These are phyloP conservation scores for Triangularia setosa DNA, from an alignment of 2,329 filamentous ascomycete genomes.

Conservation along the genomic window DNA sequence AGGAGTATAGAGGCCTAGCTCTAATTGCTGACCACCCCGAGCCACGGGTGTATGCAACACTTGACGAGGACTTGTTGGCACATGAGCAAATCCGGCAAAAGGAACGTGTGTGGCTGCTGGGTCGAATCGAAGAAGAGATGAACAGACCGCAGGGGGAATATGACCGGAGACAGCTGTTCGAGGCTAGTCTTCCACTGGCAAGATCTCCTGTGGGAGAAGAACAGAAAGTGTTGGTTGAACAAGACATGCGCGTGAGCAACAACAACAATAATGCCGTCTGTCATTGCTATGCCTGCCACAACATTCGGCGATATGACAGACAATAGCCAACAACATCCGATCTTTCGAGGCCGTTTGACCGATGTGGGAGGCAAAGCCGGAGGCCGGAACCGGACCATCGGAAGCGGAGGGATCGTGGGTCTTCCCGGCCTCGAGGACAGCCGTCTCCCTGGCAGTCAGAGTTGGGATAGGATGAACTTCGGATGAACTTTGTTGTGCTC, in stretches of 20 bases:
- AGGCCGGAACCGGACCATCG: neutral
- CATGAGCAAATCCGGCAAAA: slow-evolving; percentile 6
- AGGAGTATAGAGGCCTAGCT: neutral
- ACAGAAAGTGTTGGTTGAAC: neutral
- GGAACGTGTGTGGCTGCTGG: neutral
- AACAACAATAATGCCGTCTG: neutral
- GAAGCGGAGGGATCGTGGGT: neutral
- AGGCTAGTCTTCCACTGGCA: neutral
- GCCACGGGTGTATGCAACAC: slow-evolving; percentile 7
- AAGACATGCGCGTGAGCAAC: neutral
- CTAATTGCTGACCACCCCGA: slow-evolving; percentile 8
- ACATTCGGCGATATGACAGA: neutral
- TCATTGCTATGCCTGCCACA: neutral
- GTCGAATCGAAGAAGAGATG: slow-evolving; percentile 2
- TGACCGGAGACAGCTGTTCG: neutral
- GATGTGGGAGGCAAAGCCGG: neutral
- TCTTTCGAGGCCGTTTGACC: neutral
- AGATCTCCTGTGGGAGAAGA: neutral
- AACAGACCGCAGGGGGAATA: neutral
- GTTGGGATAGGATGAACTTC: neutral
- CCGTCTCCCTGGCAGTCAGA: neutral
- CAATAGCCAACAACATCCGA: neutral
- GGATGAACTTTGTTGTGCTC: neutral
- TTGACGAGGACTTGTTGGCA: slow-evolving; percentile 12
- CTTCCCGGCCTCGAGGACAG: neutral